A percentile compares a stretch with the other conserved stretches of the same genome.
Evolutionary conservation across 192 early-diverging fungal genomes (phyloP).

Genomic region (Podila horticola): DNA sequence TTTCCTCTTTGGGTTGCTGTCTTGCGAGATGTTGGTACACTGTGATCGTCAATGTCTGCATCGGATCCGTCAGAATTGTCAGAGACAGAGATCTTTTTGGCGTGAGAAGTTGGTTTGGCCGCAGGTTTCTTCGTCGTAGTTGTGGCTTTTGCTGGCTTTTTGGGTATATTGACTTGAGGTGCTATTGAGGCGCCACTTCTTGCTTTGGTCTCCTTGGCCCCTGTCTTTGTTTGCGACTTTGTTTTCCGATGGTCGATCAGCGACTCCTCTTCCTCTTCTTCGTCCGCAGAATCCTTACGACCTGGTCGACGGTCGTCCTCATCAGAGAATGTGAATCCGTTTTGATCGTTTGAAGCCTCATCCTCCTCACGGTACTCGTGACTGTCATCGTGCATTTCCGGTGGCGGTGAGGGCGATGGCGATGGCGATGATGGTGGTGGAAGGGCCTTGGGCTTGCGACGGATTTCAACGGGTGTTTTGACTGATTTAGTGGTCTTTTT

Average conservation of each 20-base stretch:
- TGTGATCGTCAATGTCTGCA: background rate
- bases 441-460: background rate
- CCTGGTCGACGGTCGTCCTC: background rate
- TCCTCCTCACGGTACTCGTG: background rate
- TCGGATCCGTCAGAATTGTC: background rate
- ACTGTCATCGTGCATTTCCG: background rate
- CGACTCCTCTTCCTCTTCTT: constrained; percentile 1
- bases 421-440: background rate
- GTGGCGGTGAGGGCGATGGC: background rate
- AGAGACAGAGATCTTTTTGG: background rate
- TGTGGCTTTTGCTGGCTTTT: background rate
- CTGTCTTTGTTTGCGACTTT: background rate
- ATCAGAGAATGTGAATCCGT: constrained; percentile 6
- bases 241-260: background rate
- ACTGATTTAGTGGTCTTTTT: no score
- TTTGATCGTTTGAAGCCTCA: background rate
- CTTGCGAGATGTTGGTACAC: constrained; percentile 3
- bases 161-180: constrained; percentile 1
- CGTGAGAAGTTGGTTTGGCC: background rate
- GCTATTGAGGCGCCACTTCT: no score
- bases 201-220: background rate
- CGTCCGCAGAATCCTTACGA: background rate
- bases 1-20: background rate
- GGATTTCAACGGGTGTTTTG: background rate
- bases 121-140: background rate